Evolutionary conservation across 73 alveolate genomes (phyloP).

Genomic region (Breviolum minutum): DNA sequence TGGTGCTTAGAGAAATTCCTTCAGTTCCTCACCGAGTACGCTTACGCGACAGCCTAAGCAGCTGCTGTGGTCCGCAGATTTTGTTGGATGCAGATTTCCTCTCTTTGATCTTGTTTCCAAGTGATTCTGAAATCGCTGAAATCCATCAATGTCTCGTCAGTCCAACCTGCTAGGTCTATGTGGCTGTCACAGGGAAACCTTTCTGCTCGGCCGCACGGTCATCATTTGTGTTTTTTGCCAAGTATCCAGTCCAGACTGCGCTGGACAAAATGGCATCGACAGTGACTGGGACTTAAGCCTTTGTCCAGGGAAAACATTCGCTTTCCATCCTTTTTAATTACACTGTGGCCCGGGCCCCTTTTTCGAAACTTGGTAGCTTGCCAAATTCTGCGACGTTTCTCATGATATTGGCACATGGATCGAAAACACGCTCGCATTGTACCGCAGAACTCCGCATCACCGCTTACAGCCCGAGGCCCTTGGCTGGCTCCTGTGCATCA

Average conservation of each 20-base stretch:
- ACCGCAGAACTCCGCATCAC: neutral
- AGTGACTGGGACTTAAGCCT: neutral
- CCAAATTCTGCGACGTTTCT: too few species aligned
- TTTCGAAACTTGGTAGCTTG: neutral
- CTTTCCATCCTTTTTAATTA: neutral
- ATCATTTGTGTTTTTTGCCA: conserved; percentile 82
- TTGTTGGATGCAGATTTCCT: neutral
- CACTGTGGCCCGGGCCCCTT: too few species aligned
- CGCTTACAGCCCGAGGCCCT: neutral
- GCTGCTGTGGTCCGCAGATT: neutral
- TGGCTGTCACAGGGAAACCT: conserved; percentile 77
- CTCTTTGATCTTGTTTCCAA: neutral
- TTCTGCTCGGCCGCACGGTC: conserved; percentile 72
- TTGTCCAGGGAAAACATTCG: neutral
- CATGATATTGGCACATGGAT: too few species aligned
- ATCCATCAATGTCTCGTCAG: neutral
- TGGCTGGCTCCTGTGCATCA: conserved; percentile 65
- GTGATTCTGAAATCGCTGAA: neutral
- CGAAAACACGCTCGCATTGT: neutral
- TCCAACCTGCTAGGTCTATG: conserved; percentile 24
- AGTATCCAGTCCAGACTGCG: conserved; percentile 75
- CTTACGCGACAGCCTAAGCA: conserved; percentile 14
- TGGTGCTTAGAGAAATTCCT: conserved; percentile 62
- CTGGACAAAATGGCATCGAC: conserved; percentile 90
- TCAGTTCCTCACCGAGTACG: conserved; percentile 88